Evolutionary conservation across 2,329 filamentous ascomycete genomes (phyloP).

Genomic region (Cladophialophora exuberans): DNA sequence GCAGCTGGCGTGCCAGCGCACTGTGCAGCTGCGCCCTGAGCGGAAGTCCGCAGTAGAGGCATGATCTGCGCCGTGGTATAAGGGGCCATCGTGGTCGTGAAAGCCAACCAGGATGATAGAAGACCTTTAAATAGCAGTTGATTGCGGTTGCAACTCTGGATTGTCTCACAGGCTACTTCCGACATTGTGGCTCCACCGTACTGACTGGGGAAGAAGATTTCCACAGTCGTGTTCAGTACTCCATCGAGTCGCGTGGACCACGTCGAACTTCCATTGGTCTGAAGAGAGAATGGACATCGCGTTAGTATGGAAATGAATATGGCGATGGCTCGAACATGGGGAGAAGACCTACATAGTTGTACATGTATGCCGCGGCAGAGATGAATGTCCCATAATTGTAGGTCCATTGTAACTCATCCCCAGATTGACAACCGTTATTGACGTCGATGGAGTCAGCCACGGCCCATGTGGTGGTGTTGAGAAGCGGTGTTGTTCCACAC

Average conservation of each 20-base stretch:
- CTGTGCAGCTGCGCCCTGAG: not conserved
- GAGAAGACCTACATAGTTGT: no score
- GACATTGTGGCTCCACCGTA: constrained; percentile 52
- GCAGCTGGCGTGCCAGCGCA: no score
- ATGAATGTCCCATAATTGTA: constrained; percentile 66
- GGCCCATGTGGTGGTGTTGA: constrained; percentile 63
- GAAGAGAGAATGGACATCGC: no score
- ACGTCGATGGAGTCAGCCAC: constrained; percentile 68
- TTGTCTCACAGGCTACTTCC: constrained; percentile 63
- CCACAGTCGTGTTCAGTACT: constrained; percentile 51
- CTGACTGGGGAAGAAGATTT: constrained; percentile 47
- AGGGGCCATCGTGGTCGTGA: constrained; percentile 60
- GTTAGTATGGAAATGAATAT: no score
- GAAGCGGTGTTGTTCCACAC: constrained; percentile 57
- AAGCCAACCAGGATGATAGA: constrained; percentile 61
- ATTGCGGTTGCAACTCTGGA: constrained; percentile 61
- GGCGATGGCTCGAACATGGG: no score
- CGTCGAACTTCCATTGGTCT: constrained; percentile 50
- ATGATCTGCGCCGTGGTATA: constrained; percentile 58
- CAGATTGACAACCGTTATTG: constrained; percentile 59
- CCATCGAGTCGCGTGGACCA: not conserved
- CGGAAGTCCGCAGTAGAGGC: constrained; percentile 38
- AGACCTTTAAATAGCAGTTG: constrained; percentile 68
- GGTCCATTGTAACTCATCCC: constrained; percentile 66
- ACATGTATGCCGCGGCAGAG: constrained; percentile 39